These are phyloP conservation scores for Agastache rugosa DNA, from an alignment of 257 asterid species.

Conservation along the genomic window DNA sequence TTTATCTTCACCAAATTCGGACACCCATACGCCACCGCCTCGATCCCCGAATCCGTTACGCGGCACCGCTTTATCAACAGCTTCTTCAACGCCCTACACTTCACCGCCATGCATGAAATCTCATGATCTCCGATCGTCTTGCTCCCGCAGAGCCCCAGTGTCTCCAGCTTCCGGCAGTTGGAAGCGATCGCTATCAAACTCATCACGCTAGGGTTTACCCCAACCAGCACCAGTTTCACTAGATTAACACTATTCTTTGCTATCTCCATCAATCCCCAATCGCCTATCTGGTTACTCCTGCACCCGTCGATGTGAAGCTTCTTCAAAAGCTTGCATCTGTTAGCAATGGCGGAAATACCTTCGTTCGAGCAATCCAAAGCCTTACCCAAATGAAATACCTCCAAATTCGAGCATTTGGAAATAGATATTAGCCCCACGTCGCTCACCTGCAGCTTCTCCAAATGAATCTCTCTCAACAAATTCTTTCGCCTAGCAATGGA, in stretches of 20 bases:
- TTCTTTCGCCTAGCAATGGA: constrained; percentile 42
- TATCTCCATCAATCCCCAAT: constrained; percentile 62
- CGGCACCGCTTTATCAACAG: constrained; percentile 78
- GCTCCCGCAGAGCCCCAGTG: constrained; percentile 80
- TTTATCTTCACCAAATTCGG: constrained; percentile 81
- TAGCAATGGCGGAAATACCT: constrained; percentile 70
- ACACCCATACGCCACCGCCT: constrained; percentile 74
- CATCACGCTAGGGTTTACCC: constrained; percentile 65
- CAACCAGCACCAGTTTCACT: constrained; percentile 76
- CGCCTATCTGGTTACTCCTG: constrained; percentile 77
- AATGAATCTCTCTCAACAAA: constrained; percentile 64
- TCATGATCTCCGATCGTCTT: constrained; percentile 80
- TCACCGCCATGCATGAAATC: constrained; percentile 65
- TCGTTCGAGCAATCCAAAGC: constrained; percentile 70
- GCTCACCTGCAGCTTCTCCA: constrained; percentile 77
- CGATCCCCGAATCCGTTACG: constrained; percentile 73
- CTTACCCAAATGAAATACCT: constrained; percentile 68
- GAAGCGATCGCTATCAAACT: constrained; percentile 69
- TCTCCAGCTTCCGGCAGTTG: constrained; percentile 67
- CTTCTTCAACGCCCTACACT: constrained; percentile 68
- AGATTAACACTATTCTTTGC: constrained; percentile 65
- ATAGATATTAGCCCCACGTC: constrained; percentile 65
- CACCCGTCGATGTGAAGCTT: constrained; percentile 89
- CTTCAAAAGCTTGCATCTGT: constrained; percentile 68
- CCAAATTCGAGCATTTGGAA: constrained; percentile 59